Evolutionary conservation across 148 eudicot genomes (phyloP).

Genomic region (Rhododendron molle): DNA sequence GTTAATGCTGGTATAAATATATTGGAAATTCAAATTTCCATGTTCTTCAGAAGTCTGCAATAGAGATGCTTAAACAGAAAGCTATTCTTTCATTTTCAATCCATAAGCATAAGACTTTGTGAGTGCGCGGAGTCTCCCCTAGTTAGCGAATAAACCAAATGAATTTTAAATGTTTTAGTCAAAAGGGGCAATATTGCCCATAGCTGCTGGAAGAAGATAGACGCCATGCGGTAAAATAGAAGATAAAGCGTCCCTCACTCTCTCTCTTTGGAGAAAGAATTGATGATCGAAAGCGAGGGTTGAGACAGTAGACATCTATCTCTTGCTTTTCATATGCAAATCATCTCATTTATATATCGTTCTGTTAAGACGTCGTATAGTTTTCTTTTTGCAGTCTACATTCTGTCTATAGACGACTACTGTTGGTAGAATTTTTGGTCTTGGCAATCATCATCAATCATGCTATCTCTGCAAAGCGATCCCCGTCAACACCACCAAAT

Average conservation of each 20-base stretch:
- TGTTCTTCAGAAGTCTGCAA: neutral
- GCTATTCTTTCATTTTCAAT: neutral
- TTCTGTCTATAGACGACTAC: too few relatives aligned
- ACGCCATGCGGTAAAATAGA: neutral
- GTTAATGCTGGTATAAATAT: neutral
- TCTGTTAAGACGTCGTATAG: neutral
- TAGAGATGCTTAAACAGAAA: neutral
- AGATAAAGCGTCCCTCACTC: neutral
- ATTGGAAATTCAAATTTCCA: neutral
- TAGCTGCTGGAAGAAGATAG: neutral
- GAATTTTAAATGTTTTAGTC: neutral
- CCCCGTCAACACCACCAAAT: slow-evolving; percentile 40
- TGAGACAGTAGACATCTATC: neutral
- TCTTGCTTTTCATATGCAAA: neutral
- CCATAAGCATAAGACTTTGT: neutral
- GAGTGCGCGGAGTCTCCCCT: neutral
- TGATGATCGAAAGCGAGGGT: neutral
- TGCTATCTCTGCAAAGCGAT: slow-evolving; percentile 69
- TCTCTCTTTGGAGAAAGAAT: neutral
- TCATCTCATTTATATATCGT: neutral
- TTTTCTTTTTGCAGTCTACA: neutral
- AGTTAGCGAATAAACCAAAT: neutral
- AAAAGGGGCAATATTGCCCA: neutral
- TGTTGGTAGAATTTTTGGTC: neutral
- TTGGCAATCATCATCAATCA: slow-evolving; percentile 10